phyloP scores from a whole-genome alignment of 768 basidiomycete species.

The Cantharellus cinnabarinus region DNA sequence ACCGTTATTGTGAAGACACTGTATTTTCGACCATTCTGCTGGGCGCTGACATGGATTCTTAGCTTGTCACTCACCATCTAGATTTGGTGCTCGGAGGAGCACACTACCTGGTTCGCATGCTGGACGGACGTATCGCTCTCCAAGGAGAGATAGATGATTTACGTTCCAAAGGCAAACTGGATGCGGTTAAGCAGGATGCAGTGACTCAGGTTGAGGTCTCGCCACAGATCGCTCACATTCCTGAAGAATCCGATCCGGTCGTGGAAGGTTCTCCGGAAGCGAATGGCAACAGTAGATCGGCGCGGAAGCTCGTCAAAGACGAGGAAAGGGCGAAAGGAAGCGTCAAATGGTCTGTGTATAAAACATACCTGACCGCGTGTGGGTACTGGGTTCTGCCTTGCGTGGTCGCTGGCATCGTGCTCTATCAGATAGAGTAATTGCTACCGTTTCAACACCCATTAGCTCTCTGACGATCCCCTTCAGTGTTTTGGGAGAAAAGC shows the following conservation, averaged over 20 bases:
- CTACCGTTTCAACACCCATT: not conserved
- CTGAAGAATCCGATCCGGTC: constrained; percentile 9
- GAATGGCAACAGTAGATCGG: constrained; percentile 12
- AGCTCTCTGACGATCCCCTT: constrained; percentile 2
- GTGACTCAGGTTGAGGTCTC: constrained; percentile 10
- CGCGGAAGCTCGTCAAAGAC: constrained; percentile 14
- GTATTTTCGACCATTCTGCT: constrained; percentile 8
- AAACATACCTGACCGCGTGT: constrained; percentile 18
- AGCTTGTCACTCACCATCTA: constrained; percentile 27
- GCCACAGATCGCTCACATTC: not conserved
- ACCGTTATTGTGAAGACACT: constrained; percentile 9
- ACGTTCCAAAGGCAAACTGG: constrained; percentile 17
- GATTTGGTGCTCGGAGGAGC: constrained; percentile 23
- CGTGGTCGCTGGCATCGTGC: not conserved
- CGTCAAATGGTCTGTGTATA: constrained; percentile 21
- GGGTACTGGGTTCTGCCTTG: not conserved
- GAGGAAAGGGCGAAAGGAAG: constrained; percentile 18
- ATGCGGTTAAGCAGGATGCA: constrained; percentile 16
- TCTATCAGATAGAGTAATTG: constrained; percentile 4
- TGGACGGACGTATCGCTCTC: constrained; percentile 24
- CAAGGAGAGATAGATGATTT: constrained; percentile 22
- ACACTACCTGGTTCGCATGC: constrained; percentile 21
- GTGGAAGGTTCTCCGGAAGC: constrained; percentile 2
- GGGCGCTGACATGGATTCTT: constrained; percentile 7
- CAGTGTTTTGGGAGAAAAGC: constrained; percentile 9